Evolutionary conservation across 495 filamentous ascomycete genomes (phyloP), one percentile per base, ranked within the genome.

Genomic region (Choiromyces venosus): DNA sequence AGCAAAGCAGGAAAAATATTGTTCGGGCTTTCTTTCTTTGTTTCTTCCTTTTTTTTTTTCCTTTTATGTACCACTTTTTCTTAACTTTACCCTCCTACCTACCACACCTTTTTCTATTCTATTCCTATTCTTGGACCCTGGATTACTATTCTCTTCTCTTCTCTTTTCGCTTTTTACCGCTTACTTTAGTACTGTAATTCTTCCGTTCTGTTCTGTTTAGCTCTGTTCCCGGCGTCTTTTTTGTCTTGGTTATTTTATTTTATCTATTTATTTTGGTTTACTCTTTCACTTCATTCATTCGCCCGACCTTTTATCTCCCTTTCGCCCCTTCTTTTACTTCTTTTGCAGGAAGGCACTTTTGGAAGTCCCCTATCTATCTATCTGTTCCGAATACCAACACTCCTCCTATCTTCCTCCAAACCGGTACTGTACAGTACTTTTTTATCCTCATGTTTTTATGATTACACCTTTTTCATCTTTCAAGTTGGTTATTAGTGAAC

Each of bases 31-130:
- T n/a, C 37, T n/a, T n/a, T 69, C 12, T 46, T 73, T 67, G 46
- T 76, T 61, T 67, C 72, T 65, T 37, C 25, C 39, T 38, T 71
- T 52, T 69, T 46, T 66, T 73, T 66, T 12, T 33, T 61, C n/a
- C n/a, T n/a, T n/a, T n/a, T n/a, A n/a, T 70, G 14, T 61, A 70
- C 44, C 25, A 37, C 19, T 42, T 36, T n/a, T 70, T 67, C 52
- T 12, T n/a, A 56, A n/a, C 37, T 44, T 44, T 68, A 16, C 33
- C 36, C 10, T 67, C 36, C 10, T n/a, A 14, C 6, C 19, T n/a
- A 46, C 25, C 19, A 46, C 25, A 25, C 18, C 29, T 56, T 33
- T 70, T n/a, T n/a, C n/a, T n/a, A n/a, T n/a, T 16, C 10, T 67
- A 21, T 56, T 21, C 35, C 37, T 70, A 38, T 65, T 67, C 29